Evolutionary conservation across 148 eudicot genomes (phyloP).

Genomic region (Polygonum maritimum): DNA sequence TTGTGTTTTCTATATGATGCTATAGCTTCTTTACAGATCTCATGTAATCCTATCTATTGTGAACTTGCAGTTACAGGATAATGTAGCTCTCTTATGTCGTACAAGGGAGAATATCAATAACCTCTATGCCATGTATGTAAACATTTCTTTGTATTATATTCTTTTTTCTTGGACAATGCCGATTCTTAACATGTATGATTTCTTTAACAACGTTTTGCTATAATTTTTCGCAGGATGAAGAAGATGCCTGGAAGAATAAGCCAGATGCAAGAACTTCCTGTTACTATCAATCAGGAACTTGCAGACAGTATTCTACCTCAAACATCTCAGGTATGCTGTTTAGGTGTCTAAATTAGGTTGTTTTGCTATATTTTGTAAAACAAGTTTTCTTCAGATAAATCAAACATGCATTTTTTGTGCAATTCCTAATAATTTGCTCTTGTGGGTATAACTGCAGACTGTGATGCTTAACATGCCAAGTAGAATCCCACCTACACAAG

Average conservation of each 20-base stretch:
- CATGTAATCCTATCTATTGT: background rate
- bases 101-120: conserved; percentile 59
- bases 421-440: background rate
- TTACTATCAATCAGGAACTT: conserved; percentile 55
- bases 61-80: conserved; percentile 53
- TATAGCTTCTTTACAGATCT: background rate
- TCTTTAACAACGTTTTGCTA: background rate
- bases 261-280: conserved; percentile 73
- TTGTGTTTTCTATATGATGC: background rate
- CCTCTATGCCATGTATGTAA: conserved; percentile 44
- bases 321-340: conserved; percentile 30
- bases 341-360: background rate
- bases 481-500: background rate
- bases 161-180: background rate
- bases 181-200: background rate
- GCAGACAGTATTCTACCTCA: conserved; percentile 43
- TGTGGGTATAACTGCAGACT: background rate
- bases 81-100: conserved; percentile 46
- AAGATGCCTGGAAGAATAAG: conserved; percentile 63
- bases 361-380: background rate
- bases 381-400: background rate
- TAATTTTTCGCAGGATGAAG: conserved; percentile 53
- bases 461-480: background rate
- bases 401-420: background rate
- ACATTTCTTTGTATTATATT: background rate